Percentiles rank a stretch among this genome's conserved stretches.
Conservation (phyloP, 192 early-diverging fungal species). For the Coemansia sp. region DNA sequence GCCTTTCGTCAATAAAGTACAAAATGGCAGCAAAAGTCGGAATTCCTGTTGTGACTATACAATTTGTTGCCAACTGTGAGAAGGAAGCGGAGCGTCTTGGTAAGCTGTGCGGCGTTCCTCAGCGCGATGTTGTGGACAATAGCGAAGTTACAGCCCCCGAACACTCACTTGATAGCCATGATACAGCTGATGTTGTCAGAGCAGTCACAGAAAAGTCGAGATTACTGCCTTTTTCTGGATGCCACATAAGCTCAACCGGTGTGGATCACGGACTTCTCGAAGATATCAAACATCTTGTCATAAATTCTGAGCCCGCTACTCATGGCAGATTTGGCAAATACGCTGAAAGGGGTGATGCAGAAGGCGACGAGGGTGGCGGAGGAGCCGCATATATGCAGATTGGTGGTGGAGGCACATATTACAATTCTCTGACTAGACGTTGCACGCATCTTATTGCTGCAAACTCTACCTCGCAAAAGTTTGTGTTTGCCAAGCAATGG, state of each 20-base stretch:
- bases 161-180: background rate
- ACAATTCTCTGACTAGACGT: conserved; percentile 22
- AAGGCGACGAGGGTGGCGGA: background rate
- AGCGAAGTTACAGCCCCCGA: background rate
- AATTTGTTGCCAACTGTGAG: conserved; percentile 48
- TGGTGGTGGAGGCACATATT: conserved; percentile 47
- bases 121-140: background rate
- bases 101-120: background rate
- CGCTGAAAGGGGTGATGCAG: background rate
- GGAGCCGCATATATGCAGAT: background rate
- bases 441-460: conserved; percentile 52
- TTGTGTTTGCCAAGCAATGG: conserved; percentile 45
- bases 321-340: background rate
- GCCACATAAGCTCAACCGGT: conserved; percentile 44
- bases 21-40: conserved; percentile 36
- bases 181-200: conserved; percentile 1
- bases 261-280: conserved; percentile 31
- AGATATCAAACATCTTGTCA: conserved; percentile 32
- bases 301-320: background rate
- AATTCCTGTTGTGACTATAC: conserved; percentile 40
- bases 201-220: conserved; percentile 26
- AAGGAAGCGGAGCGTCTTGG: conserved; percentile 15
- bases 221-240: conserved; percentile 46
- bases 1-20: conserved; percentile 38
- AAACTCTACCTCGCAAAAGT: conserved; percentile 36